Base-by-base conservation (phyloP, 208 protist species). In the Strigomonas culicis region DNA sequence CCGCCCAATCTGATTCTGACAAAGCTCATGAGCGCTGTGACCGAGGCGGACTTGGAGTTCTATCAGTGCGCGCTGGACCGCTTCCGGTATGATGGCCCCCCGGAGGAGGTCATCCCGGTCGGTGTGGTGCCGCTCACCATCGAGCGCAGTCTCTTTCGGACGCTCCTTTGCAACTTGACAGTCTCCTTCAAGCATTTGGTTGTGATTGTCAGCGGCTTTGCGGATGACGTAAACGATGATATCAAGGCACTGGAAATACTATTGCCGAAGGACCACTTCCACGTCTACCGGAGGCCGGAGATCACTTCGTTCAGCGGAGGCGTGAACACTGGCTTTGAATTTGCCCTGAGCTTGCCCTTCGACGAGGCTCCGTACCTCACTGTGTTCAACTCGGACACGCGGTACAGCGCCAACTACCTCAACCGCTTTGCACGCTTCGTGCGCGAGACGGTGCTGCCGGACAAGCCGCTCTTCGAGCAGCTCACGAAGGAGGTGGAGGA, bases 1-100 rank as follows among this genome's bases (percentile, higher is more conserved):
- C 59, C 93, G 50, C 69, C 82, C 28, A 73, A 95, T 65, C 25
- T 92, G 13, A 46, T 94, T 0, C 50, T 68, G 34, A 64, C 66
- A 21, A 94, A 92, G 61, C 30, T 95, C 11, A 60, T 21, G n/a
- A 22, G 28, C n/a, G n/a, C 10, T 15, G 55, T 68, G 43, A 64
- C 65, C 27, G 93, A 93, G 63, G 25, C 93, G 8, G 68, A 79
- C 39, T 71, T 95, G 28, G 81, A 39, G 34, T 39, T 39, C 10
- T 39, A 39, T 39, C 34, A 39, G 34, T 39, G 34, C 34, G 34
- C 34, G 34, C 34, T 39, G 34, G 34, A 39, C 10, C 34, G 34
- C 7, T 39, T 39, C 34, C 34, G 10, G 34, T 39, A 39, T 39
- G 34, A 39, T 39, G 34, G 34, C 34, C 34, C 34, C 7, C 7